Evolutionary conservation across 2,329 filamentous ascomycete species (phyloP).

Genomic region (Alternaria ethzedia): DNA sequence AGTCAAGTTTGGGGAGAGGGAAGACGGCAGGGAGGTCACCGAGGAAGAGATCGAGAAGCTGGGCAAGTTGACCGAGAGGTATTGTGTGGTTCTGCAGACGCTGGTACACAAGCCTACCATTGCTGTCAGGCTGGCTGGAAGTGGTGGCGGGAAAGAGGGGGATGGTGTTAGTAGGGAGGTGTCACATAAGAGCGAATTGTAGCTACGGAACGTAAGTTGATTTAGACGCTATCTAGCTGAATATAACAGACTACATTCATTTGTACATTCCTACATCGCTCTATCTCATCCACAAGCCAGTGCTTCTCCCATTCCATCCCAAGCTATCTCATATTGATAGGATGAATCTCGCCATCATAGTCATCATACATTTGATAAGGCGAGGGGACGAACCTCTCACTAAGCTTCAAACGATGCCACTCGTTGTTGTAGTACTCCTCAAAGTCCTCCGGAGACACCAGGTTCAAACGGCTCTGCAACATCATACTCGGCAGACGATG

Average conservation of each 20-base stretch:
- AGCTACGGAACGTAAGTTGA: background rate
- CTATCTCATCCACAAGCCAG: background rate
- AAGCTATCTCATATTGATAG: background rate
- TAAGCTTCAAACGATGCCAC: background rate
- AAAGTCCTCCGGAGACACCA: background rate
- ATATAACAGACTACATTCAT: background rate
- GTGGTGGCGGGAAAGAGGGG: constrained; percentile 23
- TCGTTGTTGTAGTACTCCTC: background rate
- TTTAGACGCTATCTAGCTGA: background rate
- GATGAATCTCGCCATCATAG: background rate
- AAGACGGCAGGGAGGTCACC: constrained; percentile 45
- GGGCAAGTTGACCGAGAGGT: constrained; percentile 57
- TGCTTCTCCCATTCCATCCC: background rate
- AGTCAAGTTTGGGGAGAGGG: constrained; percentile 46
- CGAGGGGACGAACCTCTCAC: background rate
- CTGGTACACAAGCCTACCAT: constrained; percentile 41
- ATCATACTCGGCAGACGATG: background rate
- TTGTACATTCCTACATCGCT: background rate
- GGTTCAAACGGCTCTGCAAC: background rate
- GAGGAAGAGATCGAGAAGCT: constrained; percentile 54
- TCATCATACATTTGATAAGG: background rate
- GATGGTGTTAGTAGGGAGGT: constrained; percentile 2
- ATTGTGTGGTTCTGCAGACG: constrained; percentile 53
- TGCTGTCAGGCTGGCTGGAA: constrained; percentile 32
- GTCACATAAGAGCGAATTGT: constrained; percentile 4